Conservation (phyloP, 768 basidiomycete genomes). For the Suillus cothurnatus region DNA sequence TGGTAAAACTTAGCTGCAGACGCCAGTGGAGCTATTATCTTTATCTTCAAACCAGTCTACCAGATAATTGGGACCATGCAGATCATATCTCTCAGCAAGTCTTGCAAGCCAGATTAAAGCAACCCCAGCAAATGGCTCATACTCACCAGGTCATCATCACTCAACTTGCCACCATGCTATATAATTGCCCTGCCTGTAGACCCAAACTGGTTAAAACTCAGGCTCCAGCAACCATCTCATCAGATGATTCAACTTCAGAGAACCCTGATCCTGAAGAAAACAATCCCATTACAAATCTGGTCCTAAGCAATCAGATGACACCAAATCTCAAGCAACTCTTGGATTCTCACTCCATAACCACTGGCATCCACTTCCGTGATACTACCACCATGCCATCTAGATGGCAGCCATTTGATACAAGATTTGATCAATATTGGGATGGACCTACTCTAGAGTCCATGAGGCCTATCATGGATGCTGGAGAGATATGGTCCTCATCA, state of each 20-base stretch:
- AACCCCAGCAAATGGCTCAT: not conserved
- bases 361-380: not conserved
- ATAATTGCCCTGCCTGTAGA: not conserved
- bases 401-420: not conserved
- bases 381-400: not conserved
- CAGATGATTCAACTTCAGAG: not conserved
- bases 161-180: not conserved
- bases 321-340: not conserved
- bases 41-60: no score
- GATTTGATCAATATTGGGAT: constrained; percentile 8
- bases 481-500: no score
- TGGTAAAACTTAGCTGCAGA: no score
- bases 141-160: not conserved
- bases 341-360: not conserved
- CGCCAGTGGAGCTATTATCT: no score
- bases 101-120: not conserved
- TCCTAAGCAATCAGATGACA: fast-evolving
- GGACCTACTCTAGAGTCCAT: constrained; percentile 9
- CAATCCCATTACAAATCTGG: not conserved
- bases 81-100: no score
- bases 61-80: no score
- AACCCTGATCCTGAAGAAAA: not conserved
- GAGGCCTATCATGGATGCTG: no score
- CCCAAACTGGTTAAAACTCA: not conserved
- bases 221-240: no score